Evolutionary conservation across 257 asterid species (phyloP), one percentile per base, ranked within the genome.

Genomic region (Nicotiana knightiana): DNA sequence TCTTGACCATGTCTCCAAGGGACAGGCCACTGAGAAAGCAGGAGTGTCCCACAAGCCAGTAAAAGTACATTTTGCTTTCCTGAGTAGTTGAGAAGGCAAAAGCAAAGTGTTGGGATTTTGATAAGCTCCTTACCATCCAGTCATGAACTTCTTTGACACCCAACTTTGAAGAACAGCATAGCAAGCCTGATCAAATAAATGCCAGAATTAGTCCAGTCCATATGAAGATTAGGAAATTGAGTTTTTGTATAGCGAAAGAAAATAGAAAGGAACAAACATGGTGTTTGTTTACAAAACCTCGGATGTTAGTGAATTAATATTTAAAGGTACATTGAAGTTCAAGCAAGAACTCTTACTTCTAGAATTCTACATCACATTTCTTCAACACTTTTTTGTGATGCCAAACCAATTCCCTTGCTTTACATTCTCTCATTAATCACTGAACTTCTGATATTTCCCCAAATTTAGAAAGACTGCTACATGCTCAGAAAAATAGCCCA

Each of bases 91-190:
- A 73, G 15, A 48, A 73, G 24, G 62, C 21, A 51, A 75, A 15
- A 51, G 33, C 64, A 51, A 75, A 75, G 80, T 15, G 11, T 8
- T 51, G 80, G 63, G 46, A 75, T 75, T 75, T 15, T 28, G 83
- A 18, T 82, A 83, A 87, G 71, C 46, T 66, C 26, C 11, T 87
- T 89, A 96, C 99, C 98, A 94, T 92, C 99, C 99, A 81, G 98
- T 96, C 99, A 96, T 96, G 91, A 96, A 96, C 97, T 96, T 96
- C 93, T 87, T 93, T 9, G 99, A 96, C 82, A 90, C 96, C 98
- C 98, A 96, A 88, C 99, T 96, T 88, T 93, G 98, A 80, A 96
- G 95, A 89, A 96, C 99, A 71, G 95, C 97, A 90, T 92, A 93
- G 90, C 97, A 94, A 84, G 99, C 99, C 99, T 96, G 95, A 85